phyloP scores from a whole-genome alignment of 495 filamentous ascomycete genomes.

The Diplogelasinospora grovesii region DNA sequence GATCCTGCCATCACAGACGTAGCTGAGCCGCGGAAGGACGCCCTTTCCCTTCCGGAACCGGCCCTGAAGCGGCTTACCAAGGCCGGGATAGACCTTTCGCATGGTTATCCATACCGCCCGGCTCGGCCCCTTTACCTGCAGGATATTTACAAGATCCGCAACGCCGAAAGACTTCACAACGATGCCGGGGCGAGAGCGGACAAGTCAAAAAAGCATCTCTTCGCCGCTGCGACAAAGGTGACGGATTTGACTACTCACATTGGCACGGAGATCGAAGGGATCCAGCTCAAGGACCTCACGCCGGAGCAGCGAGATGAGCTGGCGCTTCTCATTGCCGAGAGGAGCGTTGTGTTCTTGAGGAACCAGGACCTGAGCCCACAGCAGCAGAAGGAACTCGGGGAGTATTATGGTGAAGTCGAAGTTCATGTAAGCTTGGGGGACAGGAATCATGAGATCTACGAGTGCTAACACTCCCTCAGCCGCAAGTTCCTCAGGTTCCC shows the following conservation, averaged over 20 bases:
- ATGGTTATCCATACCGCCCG: conserved; percentile 63
- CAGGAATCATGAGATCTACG: neutral
- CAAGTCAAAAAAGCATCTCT: conserved; percentile 56
- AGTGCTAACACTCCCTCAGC: conserved; percentile 32
- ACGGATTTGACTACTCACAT: conserved; percentile 60
- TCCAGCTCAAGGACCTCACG: conserved; percentile 63
- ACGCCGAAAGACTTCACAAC: conserved; percentile 49
- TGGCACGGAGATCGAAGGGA: conserved; percentile 63
- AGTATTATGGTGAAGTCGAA: conserved; percentile 61
- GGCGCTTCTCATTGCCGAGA: conserved; percentile 63
- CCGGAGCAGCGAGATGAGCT: conserved; percentile 63
- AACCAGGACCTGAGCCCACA: conserved; percentile 65
- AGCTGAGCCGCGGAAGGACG: conserved; percentile 54
- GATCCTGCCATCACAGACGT: conserved; percentile 54
- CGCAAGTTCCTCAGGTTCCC: conserved; percentile 63
- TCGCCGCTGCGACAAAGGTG: conserved; percentile 60
- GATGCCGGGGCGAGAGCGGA: conserved; percentile 62
- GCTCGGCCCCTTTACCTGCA: conserved; percentile 57
- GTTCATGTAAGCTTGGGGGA: conserved; percentile 61
- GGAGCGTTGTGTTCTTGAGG: conserved; percentile 71
- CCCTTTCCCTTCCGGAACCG: conserved; percentile 47
- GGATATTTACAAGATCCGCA: conserved; percentile 57
- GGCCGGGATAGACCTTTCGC: conserved; percentile 56
- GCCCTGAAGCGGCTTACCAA: conserved; percentile 53
- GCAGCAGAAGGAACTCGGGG: conserved; percentile 59